phyloP scores from a whole-genome alignment of 352 stramenopile species.

The Phytophthora constricta region DNA sequence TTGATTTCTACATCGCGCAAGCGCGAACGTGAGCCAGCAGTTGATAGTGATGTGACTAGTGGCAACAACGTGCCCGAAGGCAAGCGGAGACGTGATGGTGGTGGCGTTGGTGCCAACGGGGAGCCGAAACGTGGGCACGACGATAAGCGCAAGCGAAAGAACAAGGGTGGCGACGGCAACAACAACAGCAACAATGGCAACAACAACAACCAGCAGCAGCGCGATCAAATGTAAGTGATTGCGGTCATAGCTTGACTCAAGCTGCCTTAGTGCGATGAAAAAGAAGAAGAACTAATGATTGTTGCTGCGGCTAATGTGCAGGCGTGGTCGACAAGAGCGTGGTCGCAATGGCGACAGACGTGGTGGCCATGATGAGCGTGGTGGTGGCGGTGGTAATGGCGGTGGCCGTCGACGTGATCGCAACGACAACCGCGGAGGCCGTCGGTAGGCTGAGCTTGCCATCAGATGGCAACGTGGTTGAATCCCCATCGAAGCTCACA shows the following conservation, averaged over 20 bases:
- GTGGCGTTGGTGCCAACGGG: conserved; percentile 4
- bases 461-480: not conserved
- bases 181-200: conserved; percentile 31
- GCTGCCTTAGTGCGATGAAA: not conserved
- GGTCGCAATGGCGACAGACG: conserved; percentile 34
- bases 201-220: conserved; percentile 39
- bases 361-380: conserved; percentile 32
- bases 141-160: conserved; percentile 63
- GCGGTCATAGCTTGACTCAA: not conserved
- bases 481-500: too few relatives aligned
- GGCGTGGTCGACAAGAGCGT: conserved; percentile 42
- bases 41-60: conserved; percentile 18
- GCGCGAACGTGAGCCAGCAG: conserved; percentile 57
- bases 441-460: conserved; percentile 44
- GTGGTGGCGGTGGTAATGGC: conserved; percentile 22
- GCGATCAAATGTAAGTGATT: conserved; percentile 63
- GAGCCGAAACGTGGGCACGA: conserved; percentile 44
- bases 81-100: conserved; percentile 60
- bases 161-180: conserved; percentile 47
- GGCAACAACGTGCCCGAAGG: conserved; percentile 29
- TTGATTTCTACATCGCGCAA: conserved; percentile 69
- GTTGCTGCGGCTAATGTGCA: conserved; percentile 11
- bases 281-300: conserved; percentile 15
- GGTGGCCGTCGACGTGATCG: conserved; percentile 41
- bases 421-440: conserved; percentile 49